Evolutionary conservation across 371 early-diverging fungal species (phyloP), one percentile per base, ranked within the genome.

Genomic region (Mucor mucedo): DNA sequence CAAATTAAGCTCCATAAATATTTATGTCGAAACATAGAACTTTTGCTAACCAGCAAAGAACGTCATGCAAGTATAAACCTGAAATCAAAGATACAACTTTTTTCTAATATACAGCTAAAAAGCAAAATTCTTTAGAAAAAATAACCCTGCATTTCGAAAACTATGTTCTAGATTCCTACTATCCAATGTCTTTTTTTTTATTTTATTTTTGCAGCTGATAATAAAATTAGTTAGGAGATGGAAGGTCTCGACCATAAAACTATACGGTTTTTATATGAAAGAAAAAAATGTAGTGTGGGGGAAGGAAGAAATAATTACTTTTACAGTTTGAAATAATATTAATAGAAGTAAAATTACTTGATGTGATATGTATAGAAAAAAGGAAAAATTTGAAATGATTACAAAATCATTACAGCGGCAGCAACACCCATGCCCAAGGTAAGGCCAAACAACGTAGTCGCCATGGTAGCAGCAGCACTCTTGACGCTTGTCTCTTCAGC

Each of bases 301-400:
- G n/a, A 47, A 27, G 47, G 27, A 32, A 44, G 5, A 60, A 48
- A 35, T 44, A 65, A 41, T 29, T 75, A 13, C 64, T 58, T 2
- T 80, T 75, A 41, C 40, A 77, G 5, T 66, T 69, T 52, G 76
- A 76, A 1, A 77, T 77, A 52, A 75, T 80, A 75, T 53, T 68
- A 58, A 68, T 61, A 52, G 57, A 72, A 11, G 71, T 62, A 32
- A 58, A 56, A 44, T 13, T 13, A 4, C 55, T 58, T 11, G 35
- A 56, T 1, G 39, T 44, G 2, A 60, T 49, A 6, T 45, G 56
- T 2, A 11, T 62, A 5, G 64, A 57, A 13, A 69, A 71, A 33
- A 70, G 66, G 16, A 66, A 45, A 33, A 56, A 62, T 28, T 72
- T 70, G 1, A 52, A 62, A 27, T 44, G 58, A 47, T 58, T 72